Percentiles rank a stretch among this genome's conserved stretches.
These are phyloP conservation scores for Gaeumannomyces sp. DNA, from an alignment of 2,329 filamentous ascomycete species.

Conservation along the genomic window DNA sequence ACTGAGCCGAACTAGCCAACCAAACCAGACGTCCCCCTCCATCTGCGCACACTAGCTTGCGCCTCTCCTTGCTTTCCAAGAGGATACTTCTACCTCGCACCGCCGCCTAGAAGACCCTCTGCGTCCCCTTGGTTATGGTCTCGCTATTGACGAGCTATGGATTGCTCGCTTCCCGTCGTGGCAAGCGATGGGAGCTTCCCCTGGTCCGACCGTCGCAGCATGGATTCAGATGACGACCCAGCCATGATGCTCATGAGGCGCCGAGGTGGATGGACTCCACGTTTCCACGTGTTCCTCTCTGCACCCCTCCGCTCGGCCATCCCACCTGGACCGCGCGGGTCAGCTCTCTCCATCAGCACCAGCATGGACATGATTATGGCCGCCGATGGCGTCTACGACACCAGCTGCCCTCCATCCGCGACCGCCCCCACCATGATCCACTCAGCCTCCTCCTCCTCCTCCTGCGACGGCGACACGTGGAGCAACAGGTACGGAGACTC, in stretches of 20 bases:
- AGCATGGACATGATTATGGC: constrained; percentile 33
- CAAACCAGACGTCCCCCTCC: too few species aligned
- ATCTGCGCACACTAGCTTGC: too few species aligned
- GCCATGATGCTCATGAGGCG: constrained; percentile 28
- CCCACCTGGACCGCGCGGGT: constrained; percentile 30
- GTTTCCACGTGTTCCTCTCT: constrained; percentile 26
- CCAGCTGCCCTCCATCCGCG: constrained; percentile 22
- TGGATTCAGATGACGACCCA: constrained; percentile 37
- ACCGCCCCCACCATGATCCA: constrained; percentile 36
- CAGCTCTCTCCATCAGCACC: constrained; percentile 48
- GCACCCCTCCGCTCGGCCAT: constrained; percentile 25
- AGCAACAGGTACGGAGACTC: constrained; percentile 32
- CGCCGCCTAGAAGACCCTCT: too few species aligned
- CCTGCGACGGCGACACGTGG: constrained; percentile 34
- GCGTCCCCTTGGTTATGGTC: constrained; percentile 24
- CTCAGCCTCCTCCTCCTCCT: constrained; percentile 42
- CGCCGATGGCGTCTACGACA: constrained; percentile 13
- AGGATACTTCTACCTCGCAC: too few species aligned
- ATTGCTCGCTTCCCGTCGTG: constrained; percentile 35
- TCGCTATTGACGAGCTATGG: constrained; percentile 41
- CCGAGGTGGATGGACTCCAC: constrained; percentile 29
- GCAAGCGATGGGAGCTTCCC: constrained; percentile 35
- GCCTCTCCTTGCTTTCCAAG: too few species aligned
- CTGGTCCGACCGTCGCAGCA: constrained; percentile 41
- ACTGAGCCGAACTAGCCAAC: too few species aligned